phyloP scores from a whole-genome alignment of 1,139 yeast species.

The Candida pseudocylindracea region DNA sequence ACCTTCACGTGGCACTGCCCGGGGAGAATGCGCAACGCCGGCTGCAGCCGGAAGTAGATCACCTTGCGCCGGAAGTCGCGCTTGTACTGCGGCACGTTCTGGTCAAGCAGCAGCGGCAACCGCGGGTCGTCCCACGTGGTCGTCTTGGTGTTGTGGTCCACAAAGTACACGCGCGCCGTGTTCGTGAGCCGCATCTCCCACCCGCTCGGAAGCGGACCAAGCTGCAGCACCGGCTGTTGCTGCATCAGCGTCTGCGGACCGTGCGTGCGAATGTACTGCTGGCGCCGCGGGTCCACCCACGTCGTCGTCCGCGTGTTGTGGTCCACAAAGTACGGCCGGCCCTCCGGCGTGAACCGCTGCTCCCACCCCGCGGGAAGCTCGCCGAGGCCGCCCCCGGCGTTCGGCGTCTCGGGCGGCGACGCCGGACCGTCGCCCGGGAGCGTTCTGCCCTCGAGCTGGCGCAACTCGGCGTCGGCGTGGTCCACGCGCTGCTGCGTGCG shows the following conservation, averaged over 20 bases:
- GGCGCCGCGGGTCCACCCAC: conserved; percentile 86
- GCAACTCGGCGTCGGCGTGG: conserved; percentile 68
- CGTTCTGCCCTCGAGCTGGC: conserved; percentile 79
- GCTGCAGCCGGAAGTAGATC: conserved; percentile 94
- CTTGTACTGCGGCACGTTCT: conserved; percentile 96
- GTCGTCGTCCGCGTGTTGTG: conserved; percentile 97
- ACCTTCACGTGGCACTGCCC: conserved; percentile 98
- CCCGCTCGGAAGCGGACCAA: conserved; percentile 95
- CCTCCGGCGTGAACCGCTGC: conserved; percentile 94
- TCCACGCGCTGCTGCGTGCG: conserved; percentile 36
- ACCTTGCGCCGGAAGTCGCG: conserved; percentile 97
- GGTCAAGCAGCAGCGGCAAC: conserved; percentile 89
- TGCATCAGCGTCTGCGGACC: conserved; percentile 48
- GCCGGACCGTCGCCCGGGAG: conserved; percentile 50
- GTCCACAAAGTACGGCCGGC: conserved; percentile 93
- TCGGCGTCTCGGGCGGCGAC: conserved; percentile 10
- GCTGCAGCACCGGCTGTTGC: conserved; percentile 95
- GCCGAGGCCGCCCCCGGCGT: not conserved
- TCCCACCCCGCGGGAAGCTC: conserved; percentile 97
- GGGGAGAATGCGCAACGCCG: conserved; percentile 87
- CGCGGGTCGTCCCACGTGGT: conserved; percentile 99
- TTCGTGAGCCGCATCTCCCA: conserved; percentile 99
- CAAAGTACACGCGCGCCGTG: conserved; percentile 95
- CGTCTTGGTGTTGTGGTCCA: conserved; percentile 95
- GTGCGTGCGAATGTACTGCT: conserved; percentile 89